phyloP scores from a whole-genome alignment of 306 rosid species.

The Calophaca sinica region DNA sequence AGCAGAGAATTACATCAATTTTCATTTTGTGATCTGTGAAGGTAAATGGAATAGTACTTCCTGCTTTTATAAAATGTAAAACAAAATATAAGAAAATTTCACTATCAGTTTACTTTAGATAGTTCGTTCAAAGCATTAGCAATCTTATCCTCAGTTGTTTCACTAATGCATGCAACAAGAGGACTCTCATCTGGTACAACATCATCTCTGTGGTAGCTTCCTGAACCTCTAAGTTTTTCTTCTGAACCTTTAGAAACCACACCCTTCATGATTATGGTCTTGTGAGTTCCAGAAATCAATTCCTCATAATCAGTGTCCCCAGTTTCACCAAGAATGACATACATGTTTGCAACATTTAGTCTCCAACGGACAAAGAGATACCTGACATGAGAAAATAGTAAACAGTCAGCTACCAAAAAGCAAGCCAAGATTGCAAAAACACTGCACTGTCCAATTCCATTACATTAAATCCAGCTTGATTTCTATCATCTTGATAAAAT shows the following conservation, averaged over 20 bases:
- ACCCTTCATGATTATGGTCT: conserved; percentile 78
- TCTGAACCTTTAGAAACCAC: conserved; percentile 62
- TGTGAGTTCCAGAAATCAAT: conserved; percentile 89
- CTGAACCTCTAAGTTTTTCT: conserved; percentile 64
- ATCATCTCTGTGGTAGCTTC: conserved; percentile 78
- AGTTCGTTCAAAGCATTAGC: conserved; percentile 50
- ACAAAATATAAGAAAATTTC: conserved; percentile 1
- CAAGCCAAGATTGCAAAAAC: too few species aligned
- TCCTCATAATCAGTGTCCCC: conserved; percentile 91
- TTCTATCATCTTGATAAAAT: background rate
- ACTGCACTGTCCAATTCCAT: too few species aligned
- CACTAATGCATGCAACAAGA: conserved; percentile 47
- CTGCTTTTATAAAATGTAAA: background rate
- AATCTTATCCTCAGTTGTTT: conserved; percentile 43
- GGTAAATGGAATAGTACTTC: background rate
- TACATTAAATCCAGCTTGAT: background rate
- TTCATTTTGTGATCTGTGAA: conserved; percentile 21
- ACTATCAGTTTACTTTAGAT: conserved; percentile 29
- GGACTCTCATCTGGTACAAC: conserved; percentile 74
- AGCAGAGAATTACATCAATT: background rate
- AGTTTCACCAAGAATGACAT: conserved; percentile 77
- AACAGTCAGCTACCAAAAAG: too few species aligned
- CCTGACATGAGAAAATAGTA: conserved; percentile 63
- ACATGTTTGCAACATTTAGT: conserved; percentile 83
- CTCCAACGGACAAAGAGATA: conserved; percentile 93